Evolutionary conservation across 2,329 filamentous ascomycete genomes (phyloP).

Genomic region (Cladosporium velox): DNA sequence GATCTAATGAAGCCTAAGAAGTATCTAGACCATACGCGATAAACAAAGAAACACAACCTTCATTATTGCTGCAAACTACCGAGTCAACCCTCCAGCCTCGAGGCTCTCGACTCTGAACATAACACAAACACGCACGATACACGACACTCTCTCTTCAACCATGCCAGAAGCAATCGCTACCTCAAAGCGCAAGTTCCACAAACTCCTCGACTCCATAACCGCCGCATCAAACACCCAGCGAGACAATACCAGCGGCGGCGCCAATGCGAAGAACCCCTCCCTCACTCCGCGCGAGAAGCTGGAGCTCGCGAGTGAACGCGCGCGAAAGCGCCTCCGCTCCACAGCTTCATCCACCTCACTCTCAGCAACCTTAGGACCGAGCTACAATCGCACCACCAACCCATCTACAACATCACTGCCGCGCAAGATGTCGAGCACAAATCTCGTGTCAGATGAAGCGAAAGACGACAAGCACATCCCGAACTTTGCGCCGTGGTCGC

Average conservation of each 20-base stretch:
- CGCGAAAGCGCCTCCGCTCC: conserved; percentile 36
- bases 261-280: conserved; percentile 37
- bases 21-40: background rate
- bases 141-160: background rate
- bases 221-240: conserved; percentile 46
- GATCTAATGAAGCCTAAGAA: background rate
- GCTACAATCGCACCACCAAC: conserved; percentile 18
- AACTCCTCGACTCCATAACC: conserved; percentile 63
- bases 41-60: conserved; percentile 4
- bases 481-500: conserved; percentile 84
- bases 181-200: conserved; percentile 83
- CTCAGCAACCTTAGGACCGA: conserved; percentile 20
- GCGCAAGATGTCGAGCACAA: conserved; percentile 36
- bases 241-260: conserved; percentile 37
- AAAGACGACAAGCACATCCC: conserved; percentile 43
- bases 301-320: conserved; percentile 30
- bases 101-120: background rate
- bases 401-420: conserved; percentile 28
- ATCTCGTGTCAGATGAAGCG: conserved; percentile 22
- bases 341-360: conserved; percentile 33
- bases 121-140: background rate
- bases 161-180: conserved; percentile 63
- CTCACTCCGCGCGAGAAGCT: conserved; percentile 30
- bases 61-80: background rate
- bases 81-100: background rate